Conservation (phyloP, 495 filamentous ascomycete species). For the Annulohypoxylon nitens region DNA sequence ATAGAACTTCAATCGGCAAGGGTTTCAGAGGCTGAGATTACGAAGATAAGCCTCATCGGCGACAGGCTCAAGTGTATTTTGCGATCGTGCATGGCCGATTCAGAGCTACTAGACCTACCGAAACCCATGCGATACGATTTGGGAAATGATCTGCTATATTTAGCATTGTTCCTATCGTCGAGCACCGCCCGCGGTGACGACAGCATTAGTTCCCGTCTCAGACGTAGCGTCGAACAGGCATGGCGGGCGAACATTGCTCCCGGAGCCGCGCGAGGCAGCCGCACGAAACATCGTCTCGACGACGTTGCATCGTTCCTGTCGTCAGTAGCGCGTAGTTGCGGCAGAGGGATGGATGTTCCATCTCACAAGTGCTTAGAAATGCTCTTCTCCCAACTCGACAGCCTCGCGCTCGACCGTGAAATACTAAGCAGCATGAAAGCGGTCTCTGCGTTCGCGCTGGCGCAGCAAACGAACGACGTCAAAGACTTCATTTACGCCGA, state of each 20-base stretch:
- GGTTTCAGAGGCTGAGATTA: constrained; percentile 41
- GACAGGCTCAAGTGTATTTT: constrained; percentile 42
- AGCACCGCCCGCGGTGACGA: constrained; percentile 21
- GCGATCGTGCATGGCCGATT: constrained; percentile 37
- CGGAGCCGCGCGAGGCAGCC: constrained; percentile 30
- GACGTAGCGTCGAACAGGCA: constrained; percentile 35
- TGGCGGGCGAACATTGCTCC: constrained; percentile 24
- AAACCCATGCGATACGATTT: constrained; percentile 10
- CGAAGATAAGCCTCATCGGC: constrained; percentile 42
- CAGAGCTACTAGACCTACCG: constrained; percentile 28
- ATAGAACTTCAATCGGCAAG: constrained; percentile 31
- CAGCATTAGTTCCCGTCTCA: constrained; percentile 24
- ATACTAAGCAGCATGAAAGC: constrained; percentile 46
- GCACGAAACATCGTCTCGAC: constrained; percentile 39
- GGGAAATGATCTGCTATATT: constrained; percentile 38
- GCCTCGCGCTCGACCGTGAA: constrained; percentile 35
- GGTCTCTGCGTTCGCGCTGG: constrained; percentile 55
- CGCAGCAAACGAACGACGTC: constrained; percentile 58
- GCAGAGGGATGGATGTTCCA: constrained; percentile 49
- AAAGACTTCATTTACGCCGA: constrained; percentile 61
- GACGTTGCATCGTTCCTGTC: constrained; percentile 51
- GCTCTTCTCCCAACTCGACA: constrained; percentile 45
- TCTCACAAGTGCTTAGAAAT: constrained; percentile 54
- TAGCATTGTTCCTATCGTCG: constrained; percentile 48
- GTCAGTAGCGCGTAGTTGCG: constrained; percentile 54